Evolutionary conservation across 2,329 filamentous ascomycete species (phyloP).

Genomic region (Venturiaceae sp.): DNA sequence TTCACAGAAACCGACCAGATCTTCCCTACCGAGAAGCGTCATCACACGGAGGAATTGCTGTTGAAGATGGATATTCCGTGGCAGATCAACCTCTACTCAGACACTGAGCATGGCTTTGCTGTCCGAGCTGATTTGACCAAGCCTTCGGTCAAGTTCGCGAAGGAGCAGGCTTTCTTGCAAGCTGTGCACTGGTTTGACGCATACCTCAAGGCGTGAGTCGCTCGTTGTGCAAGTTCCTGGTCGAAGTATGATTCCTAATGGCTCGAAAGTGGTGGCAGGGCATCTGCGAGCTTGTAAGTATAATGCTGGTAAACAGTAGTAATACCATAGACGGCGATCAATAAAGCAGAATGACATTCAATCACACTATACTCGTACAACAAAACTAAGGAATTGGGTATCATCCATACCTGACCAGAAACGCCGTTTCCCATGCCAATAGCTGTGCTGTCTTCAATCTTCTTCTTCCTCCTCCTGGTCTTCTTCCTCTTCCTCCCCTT

Average conservation of each 20-base stretch:
- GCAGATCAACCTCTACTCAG: conserved; percentile 68
- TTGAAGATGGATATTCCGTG: conserved; percentile 46
- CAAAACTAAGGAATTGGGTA: neutral
- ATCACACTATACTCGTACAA: neutral
- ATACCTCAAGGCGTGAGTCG: conserved; percentile 32
- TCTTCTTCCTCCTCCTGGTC: neutral
- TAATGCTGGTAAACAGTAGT: neutral
- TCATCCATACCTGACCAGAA: neutral
- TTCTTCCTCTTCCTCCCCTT: neutral
- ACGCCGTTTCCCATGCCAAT: neutral
- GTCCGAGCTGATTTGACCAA: conserved; percentile 55
- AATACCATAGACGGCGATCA: neutral
- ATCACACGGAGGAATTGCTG: conserved; percentile 51
- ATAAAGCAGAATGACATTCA: neutral
- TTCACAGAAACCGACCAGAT: conserved; percentile 47
- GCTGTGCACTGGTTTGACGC: conserved; percentile 69
- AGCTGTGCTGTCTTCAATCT: neutral
- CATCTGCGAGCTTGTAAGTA: neutral
- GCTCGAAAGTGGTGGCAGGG: neutral
- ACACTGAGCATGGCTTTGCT: conserved; percentile 65
- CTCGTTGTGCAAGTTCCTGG: neutral
- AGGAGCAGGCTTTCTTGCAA: conserved; percentile 74
- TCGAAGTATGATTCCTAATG: neutral
- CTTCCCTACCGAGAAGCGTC: conserved; percentile 47
- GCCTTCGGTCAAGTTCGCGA: conserved; percentile 54